Evolutionary conservation across 805 yeast genomes (phyloP).

Genomic region (Saturnispora sanitii): DNA sequence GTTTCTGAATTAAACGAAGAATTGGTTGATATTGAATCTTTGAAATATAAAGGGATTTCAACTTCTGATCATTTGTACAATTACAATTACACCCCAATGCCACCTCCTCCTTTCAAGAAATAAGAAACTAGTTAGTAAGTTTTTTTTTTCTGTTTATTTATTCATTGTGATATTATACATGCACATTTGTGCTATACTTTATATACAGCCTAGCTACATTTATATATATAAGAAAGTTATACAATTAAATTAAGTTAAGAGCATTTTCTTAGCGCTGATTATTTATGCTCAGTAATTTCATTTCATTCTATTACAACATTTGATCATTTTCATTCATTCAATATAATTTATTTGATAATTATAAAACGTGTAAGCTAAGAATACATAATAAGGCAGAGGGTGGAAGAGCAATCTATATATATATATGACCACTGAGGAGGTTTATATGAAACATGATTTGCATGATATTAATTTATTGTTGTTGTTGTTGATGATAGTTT

Average conservation of each 20-base stretch:
- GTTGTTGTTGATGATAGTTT: neutral
- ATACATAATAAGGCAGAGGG: too few species aligned
- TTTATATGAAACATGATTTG: neutral
- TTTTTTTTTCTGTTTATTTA: neutral
- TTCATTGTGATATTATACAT: too few species aligned
- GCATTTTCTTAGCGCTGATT: too few species aligned
- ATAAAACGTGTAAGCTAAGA: too few species aligned
- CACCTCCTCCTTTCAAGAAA: slow-evolving; percentile 15
- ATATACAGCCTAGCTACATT: too few species aligned
- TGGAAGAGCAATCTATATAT: neutral
- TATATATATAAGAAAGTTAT: too few species aligned
- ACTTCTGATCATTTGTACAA: slow-evolving; percentile 52
- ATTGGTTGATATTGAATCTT: slow-evolving; percentile 26
- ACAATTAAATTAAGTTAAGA: too few species aligned
- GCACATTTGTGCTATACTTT: neutral
- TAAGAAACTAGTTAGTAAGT: neutral
- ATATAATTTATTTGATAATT: too few species aligned
- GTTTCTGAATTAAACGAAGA: slow-evolving; percentile 34
- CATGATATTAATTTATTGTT: neutral
- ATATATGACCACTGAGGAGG: neutral
- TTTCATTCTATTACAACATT: too few species aligned
- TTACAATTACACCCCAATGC: slow-evolving; percentile 29
- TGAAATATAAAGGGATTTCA: slow-evolving; percentile 46
- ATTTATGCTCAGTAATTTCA: too few species aligned
- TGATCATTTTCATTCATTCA: too few species aligned